Evolutionary conservation across 2,329 filamentous ascomycete species (phyloP), one percentile per base, ranked within the genome.

Genomic region (Sporothrix brasiliensis): DNA sequence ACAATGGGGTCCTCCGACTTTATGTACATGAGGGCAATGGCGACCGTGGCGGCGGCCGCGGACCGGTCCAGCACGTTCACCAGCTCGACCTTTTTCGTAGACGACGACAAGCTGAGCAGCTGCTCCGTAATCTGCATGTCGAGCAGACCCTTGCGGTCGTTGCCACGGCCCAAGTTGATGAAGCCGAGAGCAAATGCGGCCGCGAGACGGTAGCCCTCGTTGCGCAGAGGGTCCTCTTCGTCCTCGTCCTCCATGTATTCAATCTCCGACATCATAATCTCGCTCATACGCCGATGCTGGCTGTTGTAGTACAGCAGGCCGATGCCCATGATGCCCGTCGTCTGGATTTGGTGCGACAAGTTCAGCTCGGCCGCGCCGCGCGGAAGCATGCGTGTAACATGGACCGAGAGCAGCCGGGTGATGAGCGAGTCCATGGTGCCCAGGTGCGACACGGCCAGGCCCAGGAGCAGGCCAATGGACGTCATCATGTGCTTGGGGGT

Each of bases 401-500:
- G 95, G 0, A 99, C 94, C 2, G 95, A 99, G 4, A 99, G 84
- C 50, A 99, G 84, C 30, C 95, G 89, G 10, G 95, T 98, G 72
- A 98, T 94, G 39, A 97, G 85, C 1, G 92, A 95, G 78, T 99
- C 95, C 94, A 98, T 98, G 2, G 94, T 98, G 1, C 96, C 95
- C 74, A 97, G 85, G 77, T 97, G 97, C 1, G 95, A 98, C 34
- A 92, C 95, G 10, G 95, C 94, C 21, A 99, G 84, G 0, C 95
- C 95, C 0, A 99, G 84, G 3, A 99, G 85, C n/a, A 99, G 84
- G 11, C 95, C 95, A 69, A 99, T 94, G 0, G 95, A 98, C 30
- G 95, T 98, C 95, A 99, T 99, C 34, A 94, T 97, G 79, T 99
- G 96, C 77, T 99, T 99, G 1, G 95, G 94, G 0, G 95, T 99